Base-by-base conservation (phyloP, 139 green algal genomes). In the Coccomyxa sp. region DNA sequence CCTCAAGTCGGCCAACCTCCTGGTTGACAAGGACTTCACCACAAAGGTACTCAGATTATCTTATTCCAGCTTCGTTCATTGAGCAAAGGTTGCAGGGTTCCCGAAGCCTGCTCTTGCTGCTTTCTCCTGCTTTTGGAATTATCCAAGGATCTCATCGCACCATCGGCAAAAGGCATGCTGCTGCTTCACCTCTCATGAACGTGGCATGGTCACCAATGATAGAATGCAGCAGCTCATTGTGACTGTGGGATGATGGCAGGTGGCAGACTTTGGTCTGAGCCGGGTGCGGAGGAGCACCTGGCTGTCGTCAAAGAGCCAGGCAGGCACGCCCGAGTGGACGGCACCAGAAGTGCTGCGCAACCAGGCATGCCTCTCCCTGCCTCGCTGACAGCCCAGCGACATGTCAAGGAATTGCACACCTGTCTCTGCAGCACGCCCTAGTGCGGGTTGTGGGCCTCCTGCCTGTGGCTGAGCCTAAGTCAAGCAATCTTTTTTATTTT, bases 291-390 rank as follows among this genome's bases (percentile, higher is more conserved):
- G 74, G 57, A 84, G 86, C 38, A 95, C 92, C 76, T 94, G 88
- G 86, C 86, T 96, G 11, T 92, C 88, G 58, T 82, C 88, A 79
- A 91, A 86, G 76, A 87, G 67, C 45, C 87, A 89, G 86, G 92
- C 87, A 15, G 95, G 96, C 45, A 98, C 96, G 10, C 95, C 96
- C 0, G 96, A 98, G 87, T 99, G 96, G 96, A 98, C 96, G 84
- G 96, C 96, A 9, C 96, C 95, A 1, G 94, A 97, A 83, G 88
- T 92, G 77, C 83, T 93, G 32, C 79, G 85, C 71, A 79, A 58
- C 57, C 82, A 91, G 66, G 77, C 27, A 15, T 18, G 71, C 12
- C 21, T n/a, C 14, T n/a, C 71, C 14, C 27, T 25, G 21, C 18
- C 63, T 28, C 63, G 21, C 63, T 28, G 63, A 15, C 18, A 71